Evolutionary conservation across 768 basidiomycete genomes (phyloP).

Genomic region (Kwoniella europaea): DNA sequence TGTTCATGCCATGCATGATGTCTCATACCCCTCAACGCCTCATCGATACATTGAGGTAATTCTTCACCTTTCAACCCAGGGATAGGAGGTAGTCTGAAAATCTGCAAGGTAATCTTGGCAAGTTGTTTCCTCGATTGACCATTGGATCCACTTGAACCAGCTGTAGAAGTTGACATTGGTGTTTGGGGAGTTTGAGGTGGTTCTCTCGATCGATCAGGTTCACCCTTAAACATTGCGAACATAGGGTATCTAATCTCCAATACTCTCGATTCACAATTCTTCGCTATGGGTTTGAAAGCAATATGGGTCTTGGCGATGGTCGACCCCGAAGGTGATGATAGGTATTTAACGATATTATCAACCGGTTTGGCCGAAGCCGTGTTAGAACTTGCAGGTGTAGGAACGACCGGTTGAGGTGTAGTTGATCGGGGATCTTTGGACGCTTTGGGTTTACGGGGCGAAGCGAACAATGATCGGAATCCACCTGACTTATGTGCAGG

Average conservation of each 20-base stretch:
- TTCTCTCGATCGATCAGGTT: slow-evolving; percentile 36
- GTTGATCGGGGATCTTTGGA: slow-evolving; percentile 17
- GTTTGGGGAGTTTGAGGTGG: slow-evolving; percentile 13
- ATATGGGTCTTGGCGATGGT: slow-evolving; percentile 86
- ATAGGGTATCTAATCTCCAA: slow-evolving; percentile 68
- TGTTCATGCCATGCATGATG: slow-evolving; percentile 92
- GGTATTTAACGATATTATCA: slow-evolving; percentile 53
- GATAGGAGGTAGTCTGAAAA: slow-evolving; percentile 86
- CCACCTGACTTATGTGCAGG: slow-evolving; percentile 63
- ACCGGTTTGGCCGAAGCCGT: background rate
- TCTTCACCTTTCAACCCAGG: slow-evolving; percentile 78
- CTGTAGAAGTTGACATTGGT: slow-evolving; percentile 25
- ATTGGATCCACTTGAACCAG: slow-evolving; percentile 4
- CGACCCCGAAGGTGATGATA: slow-evolving; percentile 41
- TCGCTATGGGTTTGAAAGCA: slow-evolving; percentile 82
- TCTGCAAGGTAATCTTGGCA: slow-evolving; percentile 85
- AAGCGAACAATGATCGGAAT: slow-evolving; percentile 59
- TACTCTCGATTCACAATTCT: slow-evolving; percentile 79
- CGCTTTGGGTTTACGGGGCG: slow-evolving; percentile 58
- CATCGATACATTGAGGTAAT: slow-evolving; percentile 89
- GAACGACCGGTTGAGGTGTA: slow-evolving; percentile 23
- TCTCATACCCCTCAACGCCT: slow-evolving; percentile 83
- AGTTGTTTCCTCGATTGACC: slow-evolving; percentile 66
- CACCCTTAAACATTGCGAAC: slow-evolving; percentile 57
- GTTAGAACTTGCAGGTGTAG: slow-evolving; percentile 38